These are phyloP conservation scores for Debaryomyces fabryi DNA, from an alignment of 1,139 yeast species.

Conservation along the genomic window DNA sequence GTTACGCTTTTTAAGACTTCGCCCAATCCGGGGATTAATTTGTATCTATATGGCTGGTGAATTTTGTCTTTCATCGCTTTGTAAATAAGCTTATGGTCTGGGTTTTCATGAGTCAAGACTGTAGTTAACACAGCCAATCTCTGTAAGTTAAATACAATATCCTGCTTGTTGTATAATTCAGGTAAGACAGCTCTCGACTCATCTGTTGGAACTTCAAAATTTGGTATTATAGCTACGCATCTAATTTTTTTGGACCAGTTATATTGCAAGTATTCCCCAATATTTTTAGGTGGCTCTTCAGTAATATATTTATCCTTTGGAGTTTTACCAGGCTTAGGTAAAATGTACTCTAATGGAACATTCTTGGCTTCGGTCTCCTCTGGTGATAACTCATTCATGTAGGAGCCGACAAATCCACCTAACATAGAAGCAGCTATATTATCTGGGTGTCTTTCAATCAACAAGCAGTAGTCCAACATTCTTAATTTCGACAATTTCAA, in stretches of 20 bases:
- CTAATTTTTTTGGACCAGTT: constrained; percentile 80
- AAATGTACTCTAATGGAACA: constrained; percentile 80
- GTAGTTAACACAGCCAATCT: constrained; percentile 55
- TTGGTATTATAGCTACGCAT: constrained; percentile 89
- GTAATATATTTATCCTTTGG: constrained; percentile 54
- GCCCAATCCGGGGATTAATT: constrained; percentile 85
- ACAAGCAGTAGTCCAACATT: constrained; percentile 88
- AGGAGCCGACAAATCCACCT: constrained; percentile 98
- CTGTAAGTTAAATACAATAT: constrained; percentile 81
- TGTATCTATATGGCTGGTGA: constrained; percentile 94
- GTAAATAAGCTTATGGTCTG: constrained; percentile 79
- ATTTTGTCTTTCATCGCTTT: constrained; percentile 96
- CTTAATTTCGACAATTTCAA: constrained; percentile 74
- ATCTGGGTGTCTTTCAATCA: constrained; percentile 98
- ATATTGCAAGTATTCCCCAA: constrained; percentile 89
- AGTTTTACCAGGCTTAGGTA: constrained; percentile 68
- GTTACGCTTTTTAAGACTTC: constrained; percentile 81
- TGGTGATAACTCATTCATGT: constrained; percentile 74
- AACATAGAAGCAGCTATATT: constrained; percentile 98
- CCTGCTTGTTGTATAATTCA: constrained; percentile 71
- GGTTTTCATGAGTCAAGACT: constrained; percentile 81
- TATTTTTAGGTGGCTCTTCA: constrained; percentile 69
- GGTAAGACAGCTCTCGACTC: constrained; percentile 90
- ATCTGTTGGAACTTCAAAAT: constrained; percentile 93
- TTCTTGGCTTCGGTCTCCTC: constrained; percentile 73